Evolutionary conservation across 2,329 filamentous ascomycete genomes (phyloP), one percentile per base, ranked within the genome.

Genomic region (Mariannaea sp.): DNA sequence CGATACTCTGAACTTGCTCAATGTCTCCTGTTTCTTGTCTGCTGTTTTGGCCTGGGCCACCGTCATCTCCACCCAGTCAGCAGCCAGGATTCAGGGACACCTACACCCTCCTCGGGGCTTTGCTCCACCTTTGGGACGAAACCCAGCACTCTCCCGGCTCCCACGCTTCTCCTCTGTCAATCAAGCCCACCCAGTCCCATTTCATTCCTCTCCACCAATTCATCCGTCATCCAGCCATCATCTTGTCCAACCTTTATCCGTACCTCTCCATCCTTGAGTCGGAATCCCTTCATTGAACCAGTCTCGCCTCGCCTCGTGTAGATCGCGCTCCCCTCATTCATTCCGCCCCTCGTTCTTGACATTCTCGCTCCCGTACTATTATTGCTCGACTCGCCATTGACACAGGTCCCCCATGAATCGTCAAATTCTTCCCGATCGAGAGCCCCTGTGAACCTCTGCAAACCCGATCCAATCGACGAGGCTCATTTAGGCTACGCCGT

Each of bases 401-500:
- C 22, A 8, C 22, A 24, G 51, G 35, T 43, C 38, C 51, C 55
- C 50, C 46, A 52, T 47, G 12, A 38, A 22, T 40, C 48, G 19
- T 24, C 19, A 13, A 39, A 20, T 44, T 45, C 45, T 57, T 47
- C 58, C 33, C 47, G 39, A 8, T 36, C 52, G 49, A 55, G 48
- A 40, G 48, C 60, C 55, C 50, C 61, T 57, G 49, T 46, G 40
- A 54, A 53, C 43, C 22, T 24, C 47, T 49, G 5, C 53, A 29
- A 51, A 55, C 40, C 59, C 50, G 46, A 49, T 38, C 49, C 38
- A 30, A 65, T 19, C 49, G 46, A 59, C 55, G 29, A 26, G 27
- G 26, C 42, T 32, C 48, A 24, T 22, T 19, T 54, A 54, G 64
- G 62, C 60, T 47, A 57, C 64, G 64, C 60, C 64, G 58, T 62